A percentile compares a stretch with the other conserved stretches of the same genome.
Evolutionary conservation across 257 asterid species (phyloP).

Genomic region (Nyctanthes arbortristis): DNA sequence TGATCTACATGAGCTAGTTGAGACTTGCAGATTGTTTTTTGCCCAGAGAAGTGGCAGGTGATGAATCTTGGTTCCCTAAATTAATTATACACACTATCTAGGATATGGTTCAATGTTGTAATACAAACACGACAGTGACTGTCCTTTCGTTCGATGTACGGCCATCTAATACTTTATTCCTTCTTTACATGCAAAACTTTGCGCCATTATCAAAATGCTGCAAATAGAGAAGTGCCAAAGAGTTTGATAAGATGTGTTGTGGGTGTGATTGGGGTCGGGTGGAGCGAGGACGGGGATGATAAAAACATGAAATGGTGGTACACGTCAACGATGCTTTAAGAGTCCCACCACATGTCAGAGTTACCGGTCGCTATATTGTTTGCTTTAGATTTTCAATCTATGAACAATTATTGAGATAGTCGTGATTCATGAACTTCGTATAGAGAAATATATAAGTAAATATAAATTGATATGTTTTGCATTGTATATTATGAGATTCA

Average conservation of each 20-base stretch:
- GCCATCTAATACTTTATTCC: constrained; percentile 2
- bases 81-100: neutral
- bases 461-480: no score
- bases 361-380: neutral
- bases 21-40: neutral
- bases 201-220: neutral
- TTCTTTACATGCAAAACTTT: neutral
- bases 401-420: no score
- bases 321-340: neutral
- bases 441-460: no score
- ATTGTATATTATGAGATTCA: no score
- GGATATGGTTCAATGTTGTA: neutral
- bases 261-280: neutral
- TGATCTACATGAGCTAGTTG: no score
- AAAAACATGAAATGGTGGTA: constrained; percentile 1
- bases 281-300: neutral
- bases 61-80: neutral
- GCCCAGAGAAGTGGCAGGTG: neutral
- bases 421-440: no score
- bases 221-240: neutral
- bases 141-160: neutral
- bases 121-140: neutral
- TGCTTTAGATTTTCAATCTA: no score
- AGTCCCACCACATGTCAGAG: neutral
- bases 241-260: neutral